phyloP scores from a whole-genome alignment of 805 yeast genomes.

The Suhomyces vadensis region DNA sequence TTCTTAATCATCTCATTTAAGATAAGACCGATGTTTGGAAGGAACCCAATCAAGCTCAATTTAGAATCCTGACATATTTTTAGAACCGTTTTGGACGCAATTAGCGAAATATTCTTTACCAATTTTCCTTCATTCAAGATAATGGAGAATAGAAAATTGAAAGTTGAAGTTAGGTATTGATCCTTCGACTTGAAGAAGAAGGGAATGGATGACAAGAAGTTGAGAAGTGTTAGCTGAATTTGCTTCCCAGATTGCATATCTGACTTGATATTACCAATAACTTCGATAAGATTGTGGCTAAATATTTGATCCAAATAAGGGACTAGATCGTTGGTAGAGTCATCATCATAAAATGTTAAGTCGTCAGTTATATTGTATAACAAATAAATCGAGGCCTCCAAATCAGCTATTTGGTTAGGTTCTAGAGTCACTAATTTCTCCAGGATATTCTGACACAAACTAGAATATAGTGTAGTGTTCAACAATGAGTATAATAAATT shows the following conservation, averaged over 20 bases:
- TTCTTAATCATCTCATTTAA: constrained; percentile 49
- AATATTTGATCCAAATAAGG: constrained; percentile 29
- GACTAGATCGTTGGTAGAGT: constrained; percentile 26
- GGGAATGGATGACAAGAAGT: constrained; percentile 58
- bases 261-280: constrained; percentile 14
- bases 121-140: constrained; percentile 27
- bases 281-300: constrained; percentile 21
- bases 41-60: constrained; percentile 35
- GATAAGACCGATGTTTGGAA: constrained; percentile 51
- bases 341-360: constrained; percentile 42
- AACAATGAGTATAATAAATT: constrained; percentile 69
- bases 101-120: constrained; percentile 31
- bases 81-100: constrained; percentile 54
- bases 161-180: constrained; percentile 48
- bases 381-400: constrained; percentile 65
- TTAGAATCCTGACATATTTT: constrained; percentile 59
- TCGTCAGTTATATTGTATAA: constrained; percentile 58
- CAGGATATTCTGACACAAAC: constrained; percentile 39
- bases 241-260: constrained; percentile 10
- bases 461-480: constrained; percentile 50
- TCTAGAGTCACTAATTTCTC: constrained; percentile 15
- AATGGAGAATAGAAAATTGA: constrained; percentile 54
- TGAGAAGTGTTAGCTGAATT: constrained; percentile 45
- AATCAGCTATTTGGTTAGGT: constrained; percentile 29
- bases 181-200: constrained; percentile 53